Evolutionary conservation across 2,329 filamentous ascomycete species (phyloP).

Genomic region (Exophiala phaeomuriformis): DNA sequence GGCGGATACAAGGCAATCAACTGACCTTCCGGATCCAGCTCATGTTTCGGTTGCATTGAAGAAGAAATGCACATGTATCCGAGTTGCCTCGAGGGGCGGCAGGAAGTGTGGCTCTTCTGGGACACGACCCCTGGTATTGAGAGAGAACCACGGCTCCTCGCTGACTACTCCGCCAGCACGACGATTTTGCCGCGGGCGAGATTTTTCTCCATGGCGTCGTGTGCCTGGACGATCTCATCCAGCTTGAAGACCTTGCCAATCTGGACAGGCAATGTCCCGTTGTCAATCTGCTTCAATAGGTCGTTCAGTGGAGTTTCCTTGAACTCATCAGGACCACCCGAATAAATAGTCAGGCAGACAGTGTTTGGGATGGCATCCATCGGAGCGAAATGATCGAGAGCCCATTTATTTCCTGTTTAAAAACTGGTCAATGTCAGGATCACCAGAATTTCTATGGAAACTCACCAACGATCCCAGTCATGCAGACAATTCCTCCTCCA

Average conservation of each 20-base stretch:
- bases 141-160: background rate
- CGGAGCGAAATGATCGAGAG: slow-evolving; percentile 35
- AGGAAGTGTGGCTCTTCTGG: too few species aligned
- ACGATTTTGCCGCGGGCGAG: slow-evolving; percentile 42
- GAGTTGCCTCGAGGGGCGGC: too few species aligned
- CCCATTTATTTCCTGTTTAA: slow-evolving; percentile 34
- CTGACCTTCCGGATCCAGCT: too few species aligned
- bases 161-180: slow-evolving; percentile 28
- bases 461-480: slow-evolving; percentile 41
- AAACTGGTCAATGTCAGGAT: background rate
- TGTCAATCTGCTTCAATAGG: slow-evolving; percentile 34
- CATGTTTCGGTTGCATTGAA: too few species aligned
- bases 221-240: slow-evolving; percentile 43
- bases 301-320: slow-evolving; percentile 38
- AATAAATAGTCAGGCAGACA: slow-evolving; percentile 39
- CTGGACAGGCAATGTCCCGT: slow-evolving; percentile 36
- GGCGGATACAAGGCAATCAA: too few species aligned
- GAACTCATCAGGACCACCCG: slow-evolving; percentile 36
- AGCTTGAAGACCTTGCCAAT: slow-evolving; percentile 40
- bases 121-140: background rate
- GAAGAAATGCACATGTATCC: too few species aligned
- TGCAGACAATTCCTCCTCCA: slow-evolving; percentile 38
- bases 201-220: slow-evolving; percentile 41
- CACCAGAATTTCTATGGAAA: background rate
- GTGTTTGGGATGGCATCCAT: slow-evolving; percentile 39